These are phyloP conservation scores for Fraxinus americana DNA, from an alignment of 257 asterid genomes.

Conservation along the genomic window DNA sequence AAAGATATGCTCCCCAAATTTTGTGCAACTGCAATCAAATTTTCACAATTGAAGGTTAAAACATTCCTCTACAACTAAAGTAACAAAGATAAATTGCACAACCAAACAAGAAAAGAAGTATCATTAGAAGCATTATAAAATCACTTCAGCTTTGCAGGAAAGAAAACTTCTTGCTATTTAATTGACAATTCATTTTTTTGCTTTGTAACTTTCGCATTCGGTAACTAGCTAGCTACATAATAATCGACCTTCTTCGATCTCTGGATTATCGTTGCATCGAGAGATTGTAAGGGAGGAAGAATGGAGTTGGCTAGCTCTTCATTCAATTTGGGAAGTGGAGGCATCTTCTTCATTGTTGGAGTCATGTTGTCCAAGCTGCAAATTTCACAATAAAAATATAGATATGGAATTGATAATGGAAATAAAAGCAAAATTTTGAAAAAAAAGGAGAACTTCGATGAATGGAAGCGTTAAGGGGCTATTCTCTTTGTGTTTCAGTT, in stretches of 20 bases:
- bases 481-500: too few species aligned
- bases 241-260: neutral
- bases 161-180: neutral
- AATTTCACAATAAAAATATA: neutral
- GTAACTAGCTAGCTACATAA: neutral
- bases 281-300: neutral
- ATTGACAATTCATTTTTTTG: neutral
- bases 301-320: slow-evolving; percentile 71
- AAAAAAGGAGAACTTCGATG: too few species aligned
- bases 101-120: slow-evolving; percentile 1
- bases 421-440: too few species aligned
- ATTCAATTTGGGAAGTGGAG: slow-evolving; percentile 62
- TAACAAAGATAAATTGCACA: neutral
- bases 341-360: slow-evolving; percentile 61
- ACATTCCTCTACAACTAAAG: neutral
- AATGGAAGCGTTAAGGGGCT: too few species aligned
- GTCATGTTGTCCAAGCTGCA: slow-evolving; percentile 68
- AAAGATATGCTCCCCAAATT: too few species aligned
- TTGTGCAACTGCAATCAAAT: neutral
- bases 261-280: slow-evolving; percentile 40
- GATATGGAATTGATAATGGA: too few species aligned
- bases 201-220: neutral
- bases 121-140: neutral
- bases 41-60: neutral
- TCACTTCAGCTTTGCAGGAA: too few species aligned